phyloP scores from a whole-genome alignment of 805 yeast species.

The Barnettozyma sucrosica region DNA sequence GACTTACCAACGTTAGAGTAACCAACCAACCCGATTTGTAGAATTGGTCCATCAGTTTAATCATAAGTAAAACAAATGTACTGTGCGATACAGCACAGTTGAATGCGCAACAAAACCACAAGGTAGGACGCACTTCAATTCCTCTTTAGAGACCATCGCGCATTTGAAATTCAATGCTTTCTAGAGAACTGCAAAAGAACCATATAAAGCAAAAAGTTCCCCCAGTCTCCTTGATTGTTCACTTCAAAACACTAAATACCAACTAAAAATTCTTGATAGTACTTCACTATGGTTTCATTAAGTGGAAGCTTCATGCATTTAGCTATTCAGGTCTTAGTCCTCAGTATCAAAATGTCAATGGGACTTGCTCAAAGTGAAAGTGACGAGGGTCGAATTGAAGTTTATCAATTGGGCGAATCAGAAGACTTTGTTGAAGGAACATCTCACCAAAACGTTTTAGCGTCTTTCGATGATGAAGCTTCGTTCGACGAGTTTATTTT shows the following conservation, averaged over 20 bases:
- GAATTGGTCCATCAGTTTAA: constrained; percentile 55
- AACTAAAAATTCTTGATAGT: not conserved
- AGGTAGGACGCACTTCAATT: too few species aligned
- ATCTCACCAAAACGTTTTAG: not conserved
- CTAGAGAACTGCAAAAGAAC: not conserved
- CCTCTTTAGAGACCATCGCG: too few species aligned
- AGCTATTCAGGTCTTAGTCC: not conserved
- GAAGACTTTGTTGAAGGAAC: not conserved
- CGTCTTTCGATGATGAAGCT: not conserved
- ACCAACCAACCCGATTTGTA: constrained; percentile 94
- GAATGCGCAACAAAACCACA: too few species aligned
- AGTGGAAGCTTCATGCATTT: not conserved
- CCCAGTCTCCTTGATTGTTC: not conserved
- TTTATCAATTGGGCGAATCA: not conserved
- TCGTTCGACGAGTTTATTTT: not conserved
- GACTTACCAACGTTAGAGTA: constrained; percentile 97
- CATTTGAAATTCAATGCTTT: not conserved
- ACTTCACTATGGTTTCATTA: not conserved
- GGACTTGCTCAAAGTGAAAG: not conserved
- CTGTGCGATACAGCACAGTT: too few species aligned
- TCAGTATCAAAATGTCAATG: not conserved
- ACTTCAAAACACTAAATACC: not conserved
- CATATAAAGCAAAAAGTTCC: not conserved
- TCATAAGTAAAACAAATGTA: too few species aligned
- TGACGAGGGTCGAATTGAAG: not conserved